These are phyloP conservation scores for Penicillium nucicola DNA, from an alignment of 495 filamentous ascomycete genomes.

Conservation along the genomic window DNA sequence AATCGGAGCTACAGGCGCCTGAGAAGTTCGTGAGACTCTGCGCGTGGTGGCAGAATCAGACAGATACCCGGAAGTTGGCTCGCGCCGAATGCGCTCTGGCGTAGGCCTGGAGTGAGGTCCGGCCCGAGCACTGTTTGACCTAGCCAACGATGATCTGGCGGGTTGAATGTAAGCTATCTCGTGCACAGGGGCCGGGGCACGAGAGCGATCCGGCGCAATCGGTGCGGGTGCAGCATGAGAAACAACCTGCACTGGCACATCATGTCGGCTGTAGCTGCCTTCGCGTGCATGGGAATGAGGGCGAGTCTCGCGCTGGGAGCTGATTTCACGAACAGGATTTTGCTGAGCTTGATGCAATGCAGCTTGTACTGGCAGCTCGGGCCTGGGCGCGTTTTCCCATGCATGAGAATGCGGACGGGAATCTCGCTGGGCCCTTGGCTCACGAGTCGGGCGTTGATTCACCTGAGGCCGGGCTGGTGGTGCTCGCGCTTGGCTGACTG, in stretches of 20 bases:
- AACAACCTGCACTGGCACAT: neutral
- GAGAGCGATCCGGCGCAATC: conserved; percentile 1
- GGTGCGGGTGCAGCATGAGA: conserved; percentile 1
- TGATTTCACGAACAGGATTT: neutral
- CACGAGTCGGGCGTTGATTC: neutral
- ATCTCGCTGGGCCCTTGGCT: neutral
- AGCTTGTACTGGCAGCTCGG: neutral
- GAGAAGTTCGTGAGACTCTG: conserved; percentile 3
- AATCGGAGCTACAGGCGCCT: neutral
- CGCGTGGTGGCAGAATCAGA: conserved; percentile 25
- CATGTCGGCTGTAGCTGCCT: neutral
- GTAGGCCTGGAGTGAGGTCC: neutral
- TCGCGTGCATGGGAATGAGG: neutral
- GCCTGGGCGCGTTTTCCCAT: neutral
- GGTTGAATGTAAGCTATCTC: neutral
- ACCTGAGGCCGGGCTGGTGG: conserved; percentile 3
- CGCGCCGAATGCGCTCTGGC: neutral
- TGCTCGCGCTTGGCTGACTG: conserved; percentile 12
- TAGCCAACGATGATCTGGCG: conserved; percentile 4
- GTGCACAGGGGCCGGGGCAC: conserved; percentile 6
- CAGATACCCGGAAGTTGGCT: conserved; percentile 16
- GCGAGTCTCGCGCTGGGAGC: neutral
- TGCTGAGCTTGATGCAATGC: neutral
- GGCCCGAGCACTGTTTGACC: conserved; percentile 21
- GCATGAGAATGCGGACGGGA: conserved; percentile 2